These are phyloP conservation scores for Ceratocystis huliohia DNA, from an alignment of 2,329 filamentous ascomycete species.

Conservation along the genomic window DNA sequence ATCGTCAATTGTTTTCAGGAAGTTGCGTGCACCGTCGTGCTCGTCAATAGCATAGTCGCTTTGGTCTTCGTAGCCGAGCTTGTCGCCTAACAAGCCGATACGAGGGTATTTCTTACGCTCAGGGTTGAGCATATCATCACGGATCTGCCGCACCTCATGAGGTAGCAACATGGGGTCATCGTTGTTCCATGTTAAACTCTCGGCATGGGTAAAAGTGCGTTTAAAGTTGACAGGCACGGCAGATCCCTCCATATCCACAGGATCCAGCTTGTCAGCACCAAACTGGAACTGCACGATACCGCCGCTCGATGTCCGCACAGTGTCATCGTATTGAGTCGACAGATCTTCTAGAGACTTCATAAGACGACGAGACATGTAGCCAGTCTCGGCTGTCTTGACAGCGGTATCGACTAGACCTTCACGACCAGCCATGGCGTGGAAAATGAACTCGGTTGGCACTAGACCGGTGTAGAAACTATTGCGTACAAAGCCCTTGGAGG, in stretches of 20 bases:
- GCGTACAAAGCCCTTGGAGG: constrained; percentile 88
- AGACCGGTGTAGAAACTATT: constrained; percentile 96
- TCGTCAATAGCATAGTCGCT: constrained; percentile 60
- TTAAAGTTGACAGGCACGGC: constrained; percentile 87
- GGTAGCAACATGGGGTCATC: constrained; percentile 60
- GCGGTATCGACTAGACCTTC: constrained; percentile 98
- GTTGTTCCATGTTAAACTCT: constrained; percentile 68
- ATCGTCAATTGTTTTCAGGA: constrained; percentile 63
- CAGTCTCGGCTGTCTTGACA: constrained; percentile 96
- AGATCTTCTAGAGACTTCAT: constrained; percentile 98
- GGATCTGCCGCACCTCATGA: constrained; percentile 57
- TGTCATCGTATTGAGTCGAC: constrained; percentile 86
- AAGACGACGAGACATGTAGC: constrained; percentile 94
- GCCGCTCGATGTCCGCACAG: constrained; percentile 78
- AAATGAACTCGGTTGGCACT: constrained; percentile 83
- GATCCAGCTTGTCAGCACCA: constrained; percentile 88
- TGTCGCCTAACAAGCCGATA: constrained; percentile 47
- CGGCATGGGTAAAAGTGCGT: constrained; percentile 72
- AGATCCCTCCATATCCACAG: constrained; percentile 92
- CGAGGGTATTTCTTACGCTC: constrained; percentile 54
- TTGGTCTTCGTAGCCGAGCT: constrained; percentile 56
- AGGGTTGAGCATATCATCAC: constrained; percentile 51
- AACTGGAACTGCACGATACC: constrained; percentile 95
- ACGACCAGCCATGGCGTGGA: constrained; percentile 96
- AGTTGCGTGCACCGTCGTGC: constrained; percentile 69